Conservation (phyloP, 1,139 yeast genomes). For the Debaryomyces sp. region DNA sequence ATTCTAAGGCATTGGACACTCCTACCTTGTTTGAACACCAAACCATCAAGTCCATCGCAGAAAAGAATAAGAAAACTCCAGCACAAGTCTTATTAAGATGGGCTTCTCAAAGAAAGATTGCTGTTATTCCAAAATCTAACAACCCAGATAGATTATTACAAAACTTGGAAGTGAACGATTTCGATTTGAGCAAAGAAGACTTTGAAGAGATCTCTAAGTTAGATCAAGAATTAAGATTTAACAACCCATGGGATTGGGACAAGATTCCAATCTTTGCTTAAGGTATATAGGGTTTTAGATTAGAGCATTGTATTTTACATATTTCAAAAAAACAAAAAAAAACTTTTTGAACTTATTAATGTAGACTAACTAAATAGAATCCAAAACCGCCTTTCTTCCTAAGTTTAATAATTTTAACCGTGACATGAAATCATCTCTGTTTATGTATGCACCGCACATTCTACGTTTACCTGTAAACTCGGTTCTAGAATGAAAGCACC, state of each 20-base stretch:
- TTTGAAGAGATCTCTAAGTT: constrained; percentile 53
- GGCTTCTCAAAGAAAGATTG: constrained; percentile 76
- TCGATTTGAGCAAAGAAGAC: constrained; percentile 58
- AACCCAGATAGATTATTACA: constrained; percentile 59
- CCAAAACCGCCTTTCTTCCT: constrained; percentile 54
- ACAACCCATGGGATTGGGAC: constrained; percentile 83
- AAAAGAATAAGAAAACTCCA: constrained; percentile 50
- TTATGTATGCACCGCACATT: constrained; percentile 77
- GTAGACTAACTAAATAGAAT: constrained; percentile 16
- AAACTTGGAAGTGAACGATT: constrained; percentile 58
- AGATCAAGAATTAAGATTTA: constrained; percentile 75
- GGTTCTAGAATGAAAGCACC: constrained; percentile 73
- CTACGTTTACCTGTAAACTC: constrained; percentile 71
- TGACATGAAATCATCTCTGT: constrained; percentile 69
- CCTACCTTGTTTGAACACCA: constrained; percentile 60
- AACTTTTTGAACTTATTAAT: background rate
- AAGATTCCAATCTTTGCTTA: constrained; percentile 52
- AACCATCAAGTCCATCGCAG: constrained; percentile 55
- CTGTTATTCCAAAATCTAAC: constrained; percentile 76
- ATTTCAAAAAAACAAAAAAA: constrained; percentile 2
- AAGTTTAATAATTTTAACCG: constrained; percentile 54
- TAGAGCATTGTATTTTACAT: background rate
- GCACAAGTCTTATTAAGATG: constrained; percentile 76
- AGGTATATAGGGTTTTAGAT: background rate
- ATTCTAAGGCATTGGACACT: constrained; percentile 53